Evolutionary conservation across 129 eudicot species (phyloP), one percentile per base, ranked within the genome.

Genomic region (Silybum marianum): DNA sequence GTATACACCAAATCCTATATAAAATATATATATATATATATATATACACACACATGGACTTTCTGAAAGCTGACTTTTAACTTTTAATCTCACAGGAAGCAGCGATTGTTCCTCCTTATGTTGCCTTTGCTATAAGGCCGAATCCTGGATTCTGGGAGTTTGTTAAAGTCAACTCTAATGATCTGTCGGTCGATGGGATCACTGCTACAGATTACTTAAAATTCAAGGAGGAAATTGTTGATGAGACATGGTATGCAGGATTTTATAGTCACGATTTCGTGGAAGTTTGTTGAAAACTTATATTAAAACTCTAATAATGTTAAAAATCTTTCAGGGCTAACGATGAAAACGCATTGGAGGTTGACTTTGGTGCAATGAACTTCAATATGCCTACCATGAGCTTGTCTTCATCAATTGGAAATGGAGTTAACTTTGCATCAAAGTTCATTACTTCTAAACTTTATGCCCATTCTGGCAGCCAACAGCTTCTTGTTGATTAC

Each of bases 71-170:
- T 8, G 5, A 54, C n/a, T 71, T 25, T 69, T 69, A 34, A 39
- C 67, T 62, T 77, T 74, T 19, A 28, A 48, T 9, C 26, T 68
- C 78, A 75, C 82, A 96, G 98, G 99, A 96, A 88, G 99, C 98
- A 22, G 98, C 91, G 19, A 86, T 93, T 82, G 88, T 96, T 22
- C 99, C 99, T 86, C 99, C 99, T 18, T 39, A 85, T 82, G 86
- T 96, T 12, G 97, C 99, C 78, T 96, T 96, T 78, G 98, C 98
- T 28, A 84, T 88, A 34, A 91, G 99, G 26, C 98, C 98, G 1
- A 91, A 90, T 82, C 98, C 98, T 1, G 99, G 99, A 46, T 91
- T 90, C 74, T 93, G 98, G 98, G 98, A 96, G 86, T 91, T 81
- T 72, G 97, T 96, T 46, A 96, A 93, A 87, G 96, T 96, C 42